A percentile compares a stretch with the other conserved stretches of the same genome.
Evolutionary conservation across 768 basidiomycete species (phyloP).

Genomic region (Hypsizygus marmoreus): DNA sequence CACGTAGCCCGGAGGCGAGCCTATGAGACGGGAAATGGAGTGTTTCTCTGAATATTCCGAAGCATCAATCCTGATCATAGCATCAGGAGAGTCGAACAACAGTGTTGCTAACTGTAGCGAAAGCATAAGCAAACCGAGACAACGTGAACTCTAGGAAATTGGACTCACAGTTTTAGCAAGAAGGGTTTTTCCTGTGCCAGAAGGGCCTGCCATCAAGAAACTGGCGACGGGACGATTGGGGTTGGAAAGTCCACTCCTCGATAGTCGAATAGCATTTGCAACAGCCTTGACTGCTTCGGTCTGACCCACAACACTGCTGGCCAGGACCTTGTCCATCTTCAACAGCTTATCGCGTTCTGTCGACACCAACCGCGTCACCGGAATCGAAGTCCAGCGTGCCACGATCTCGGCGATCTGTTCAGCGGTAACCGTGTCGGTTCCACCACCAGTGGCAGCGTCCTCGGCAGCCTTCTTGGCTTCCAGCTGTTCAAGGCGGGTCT

Average conservation of each 20-base stretch:
- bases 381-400: conserved; percentile 90
- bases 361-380: conserved; percentile 84
- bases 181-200: conserved; percentile 89
- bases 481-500: conserved; percentile 66
- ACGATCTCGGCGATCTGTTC: conserved; percentile 96
- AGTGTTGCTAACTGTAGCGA: conserved; percentile 73
- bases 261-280: conserved; percentile 90
- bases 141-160: background rate
- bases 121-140: conserved; percentile 3
- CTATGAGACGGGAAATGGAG: conserved; percentile 53
- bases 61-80: conserved; percentile 91
- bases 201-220: conserved; percentile 91
- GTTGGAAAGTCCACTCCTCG: conserved; percentile 91
- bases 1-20: conserved; percentile 83
- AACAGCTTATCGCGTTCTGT: conserved; percentile 89
- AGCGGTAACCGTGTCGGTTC: conserved; percentile 73
- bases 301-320: conserved; percentile 83
- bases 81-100: conserved; percentile 88
- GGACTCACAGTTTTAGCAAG: conserved; percentile 81
- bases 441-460: conserved; percentile 58
- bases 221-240: conserved; percentile 86
- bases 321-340: conserved; percentile 82
- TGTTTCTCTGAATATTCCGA: conserved; percentile 88
- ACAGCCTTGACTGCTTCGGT: conserved; percentile 90
- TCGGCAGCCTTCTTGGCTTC: conserved; percentile 74